Evolutionary conservation across 1,284 basidiomycete genomes (phyloP).

Genomic region (Ganoderma meredithae): DNA sequence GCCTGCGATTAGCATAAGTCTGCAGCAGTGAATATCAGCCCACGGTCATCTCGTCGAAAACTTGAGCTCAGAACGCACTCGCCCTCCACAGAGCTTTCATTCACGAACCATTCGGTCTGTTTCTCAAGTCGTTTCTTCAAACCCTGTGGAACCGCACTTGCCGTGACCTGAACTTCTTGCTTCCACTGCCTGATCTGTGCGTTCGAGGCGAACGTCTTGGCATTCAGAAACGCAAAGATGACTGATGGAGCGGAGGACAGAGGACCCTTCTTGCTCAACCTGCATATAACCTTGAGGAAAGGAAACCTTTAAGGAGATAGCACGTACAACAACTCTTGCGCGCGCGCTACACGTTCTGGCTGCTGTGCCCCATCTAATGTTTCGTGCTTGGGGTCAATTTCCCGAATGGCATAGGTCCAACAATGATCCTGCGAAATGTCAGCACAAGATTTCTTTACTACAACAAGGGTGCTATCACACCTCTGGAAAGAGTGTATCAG

Average conservation of each 20-base stretch:
- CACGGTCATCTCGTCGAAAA: neutral
- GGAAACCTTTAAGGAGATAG: neutral
- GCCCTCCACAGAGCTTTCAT: constrained; percentile 18
- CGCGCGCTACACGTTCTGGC: neutral
- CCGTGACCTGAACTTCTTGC: constrained; percentile 2
- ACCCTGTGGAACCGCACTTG: constrained; percentile 5
- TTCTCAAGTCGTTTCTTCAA: constrained; percentile 20
- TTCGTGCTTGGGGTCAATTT: neutral
- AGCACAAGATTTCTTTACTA: constrained; percentile 24
- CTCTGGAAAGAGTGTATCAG: neutral
- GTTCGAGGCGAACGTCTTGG: constrained; percentile 13
- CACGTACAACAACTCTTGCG: neutral
- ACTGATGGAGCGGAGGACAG: neutral
- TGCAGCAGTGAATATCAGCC: neutral
- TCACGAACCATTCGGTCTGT: constrained; percentile 15
- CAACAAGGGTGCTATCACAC: neutral
- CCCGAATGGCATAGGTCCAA: constrained; percentile 47
- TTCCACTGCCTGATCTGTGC: constrained; percentile 15
- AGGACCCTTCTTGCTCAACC: neutral
- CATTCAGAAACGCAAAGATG: neutral
- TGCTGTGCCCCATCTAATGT: neutral
- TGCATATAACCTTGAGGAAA: neutral
- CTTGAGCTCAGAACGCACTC: constrained; percentile 9
- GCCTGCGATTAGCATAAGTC: constrained; percentile 18
- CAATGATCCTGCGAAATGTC: constrained; percentile 35